Percentiles rank a stretch among this genome's conserved stretches.
Evolutionary conservation across 2,329 filamentous ascomycete species (phyloP).

Genomic region (Aureobasidium sp.): DNA sequence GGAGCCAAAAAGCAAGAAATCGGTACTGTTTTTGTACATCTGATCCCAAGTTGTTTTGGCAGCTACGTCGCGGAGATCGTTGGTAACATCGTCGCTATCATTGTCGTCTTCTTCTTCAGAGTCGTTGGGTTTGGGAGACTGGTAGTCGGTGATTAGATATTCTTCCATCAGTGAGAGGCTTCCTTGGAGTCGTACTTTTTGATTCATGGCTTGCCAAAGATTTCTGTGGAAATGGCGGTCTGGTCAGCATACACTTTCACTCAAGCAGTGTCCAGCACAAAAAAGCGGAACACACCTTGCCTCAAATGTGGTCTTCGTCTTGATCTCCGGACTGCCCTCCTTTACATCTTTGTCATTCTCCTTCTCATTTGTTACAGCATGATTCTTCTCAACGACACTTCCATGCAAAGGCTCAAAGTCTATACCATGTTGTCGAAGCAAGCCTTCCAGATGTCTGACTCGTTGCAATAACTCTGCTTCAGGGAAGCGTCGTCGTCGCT

Average conservation of each 20-base stretch:
- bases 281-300: conserved; percentile 1
- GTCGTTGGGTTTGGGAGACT: conserved; percentile 21
- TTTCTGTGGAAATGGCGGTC: conserved; percentile 28
- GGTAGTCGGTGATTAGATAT: conserved; percentile 20
- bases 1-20: conserved; percentile 48
- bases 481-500: conserved; percentile 53
- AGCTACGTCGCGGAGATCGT: conserved; percentile 29
- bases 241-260: no score
- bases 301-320: conserved; percentile 17
- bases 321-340: conserved; percentile 12
- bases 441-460: conserved; percentile 58
- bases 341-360: not conserved
- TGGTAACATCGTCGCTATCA: conserved; percentile 17
- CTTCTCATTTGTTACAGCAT: not conserved
- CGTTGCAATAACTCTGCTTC: conserved; percentile 63
- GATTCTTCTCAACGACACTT: not conserved
- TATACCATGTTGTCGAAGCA: conserved; percentile 59
- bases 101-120: conserved; percentile 1
- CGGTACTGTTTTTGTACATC: conserved; percentile 31
- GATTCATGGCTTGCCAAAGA: conserved; percentile 40
- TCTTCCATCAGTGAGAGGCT: not conserved
- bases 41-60: conserved; percentile 42
- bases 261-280: no score
- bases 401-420: conserved; percentile 57
- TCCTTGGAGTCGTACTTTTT: conserved; percentile 28